Percentiles rank a stretch among this genome's conserved stretches.
phyloP scores from a whole-genome alignment of 2,329 filamentous ascomycete species.

The Cercospora sesami region DNA sequence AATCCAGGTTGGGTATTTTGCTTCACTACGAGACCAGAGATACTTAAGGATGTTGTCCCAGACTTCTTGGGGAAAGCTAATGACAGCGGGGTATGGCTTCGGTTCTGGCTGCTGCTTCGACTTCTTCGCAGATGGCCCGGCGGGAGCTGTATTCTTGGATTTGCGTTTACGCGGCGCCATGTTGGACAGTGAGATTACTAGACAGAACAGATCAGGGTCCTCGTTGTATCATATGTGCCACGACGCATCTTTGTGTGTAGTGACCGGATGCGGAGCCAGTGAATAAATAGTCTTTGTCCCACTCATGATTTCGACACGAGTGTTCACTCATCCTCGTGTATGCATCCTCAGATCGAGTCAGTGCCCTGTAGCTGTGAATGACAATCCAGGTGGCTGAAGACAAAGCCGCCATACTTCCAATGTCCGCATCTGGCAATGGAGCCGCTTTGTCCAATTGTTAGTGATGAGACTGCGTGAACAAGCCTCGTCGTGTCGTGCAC shows the following conservation, averaged over 20 bases:
- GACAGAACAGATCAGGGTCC: neutral
- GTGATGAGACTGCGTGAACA: neutral
- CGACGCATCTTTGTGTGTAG: neutral
- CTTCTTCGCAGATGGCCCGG: neutral
- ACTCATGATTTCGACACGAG: neutral
- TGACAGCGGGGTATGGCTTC: neutral
- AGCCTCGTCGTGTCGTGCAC: neutral
- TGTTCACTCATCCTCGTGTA: neutral
- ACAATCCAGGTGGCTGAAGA: neutral
- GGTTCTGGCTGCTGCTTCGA: neutral
- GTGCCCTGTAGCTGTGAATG: neutral
- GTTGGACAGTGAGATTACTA: neutral
- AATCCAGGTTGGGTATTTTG: neutral
- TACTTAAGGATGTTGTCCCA: neutral
- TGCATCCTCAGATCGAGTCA: neutral
- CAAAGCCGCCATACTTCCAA: neutral
- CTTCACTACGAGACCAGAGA: neutral
- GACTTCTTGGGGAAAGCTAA: neutral
- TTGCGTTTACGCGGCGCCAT: neutral
- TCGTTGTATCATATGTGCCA: neutral
- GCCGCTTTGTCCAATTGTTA: neutral
- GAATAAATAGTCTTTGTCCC: neutral
- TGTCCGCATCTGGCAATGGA: neutral
- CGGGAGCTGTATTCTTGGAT: neutral
- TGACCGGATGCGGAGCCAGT: neutral